Base-by-base conservation (phyloP, 1,284 basidiomycete species). In the Cryptococcus amylolentus region DNA sequence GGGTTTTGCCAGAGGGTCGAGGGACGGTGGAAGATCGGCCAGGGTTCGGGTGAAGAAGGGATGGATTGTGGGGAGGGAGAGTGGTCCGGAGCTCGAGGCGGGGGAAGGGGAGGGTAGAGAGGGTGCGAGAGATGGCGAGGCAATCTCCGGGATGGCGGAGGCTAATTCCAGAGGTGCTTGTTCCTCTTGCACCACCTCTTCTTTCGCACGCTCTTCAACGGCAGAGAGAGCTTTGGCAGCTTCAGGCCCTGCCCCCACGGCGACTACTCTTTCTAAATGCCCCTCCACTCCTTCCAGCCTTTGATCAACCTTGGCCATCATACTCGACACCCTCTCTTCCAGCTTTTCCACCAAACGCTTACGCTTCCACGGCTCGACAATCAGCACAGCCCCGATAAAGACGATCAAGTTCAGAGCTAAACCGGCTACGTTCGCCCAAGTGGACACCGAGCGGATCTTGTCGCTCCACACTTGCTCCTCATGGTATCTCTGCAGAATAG, bases 381-480 rank as follows among this genome's bases (percentile, higher is more conserved):
- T 77, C 16, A 89, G 75, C 61, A 94, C 91, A 8, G 93, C 93
- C 55, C 88, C 78, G 49, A 96, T 76, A 72, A 97, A 97, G 42
- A 97, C 88, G 49, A 88, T 63, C 75, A 96, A 78, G 77, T 97
- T 97, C 60, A 93, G 82, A 10, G 85, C 86, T 20, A 96, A 82
- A 48, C 85, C 91, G 2, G 85, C 86, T 57, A 96, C 80, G 46
- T 86, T 87, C 1, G 90, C 91, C 73, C 94, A 95, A 6, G 92
- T 95, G 54, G 88, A 89, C 43, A 89, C 88, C 64, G 88, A 90
- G 42, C 93, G 84, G 62, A 97, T 95, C 79, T 97, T 97, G 80
- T 97, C 93, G 58, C 89, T 91, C 93, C 93, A 97, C 5, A 95
- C 86, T 75, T 97, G 93, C 72, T 62, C 93, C 76, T 96, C 93